phyloP scores from a whole-genome alignment of 1,284 basidiomycete species.

The Trichosporon sp. region DNA sequence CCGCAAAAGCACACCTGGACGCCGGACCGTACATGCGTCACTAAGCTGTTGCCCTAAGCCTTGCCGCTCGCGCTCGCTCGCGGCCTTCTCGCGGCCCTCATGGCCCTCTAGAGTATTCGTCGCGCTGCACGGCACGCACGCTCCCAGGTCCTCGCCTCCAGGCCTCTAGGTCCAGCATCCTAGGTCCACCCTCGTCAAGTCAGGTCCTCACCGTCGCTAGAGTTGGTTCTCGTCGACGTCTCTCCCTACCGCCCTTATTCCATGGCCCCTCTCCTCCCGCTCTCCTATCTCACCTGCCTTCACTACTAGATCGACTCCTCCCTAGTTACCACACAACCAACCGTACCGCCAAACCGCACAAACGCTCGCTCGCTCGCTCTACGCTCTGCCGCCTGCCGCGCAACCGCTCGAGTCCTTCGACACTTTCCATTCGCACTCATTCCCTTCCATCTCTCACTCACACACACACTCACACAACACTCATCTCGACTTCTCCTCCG shows the following conservation, averaged over 20 bases:
- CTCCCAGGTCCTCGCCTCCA: slow-evolving; percentile 1
- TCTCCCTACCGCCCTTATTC: slow-evolving; percentile 9
- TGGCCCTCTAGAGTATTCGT: not conserved
- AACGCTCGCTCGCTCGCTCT: no score
- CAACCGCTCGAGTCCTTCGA: slow-evolving; percentile 7
- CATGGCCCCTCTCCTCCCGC: slow-evolving; percentile 18
- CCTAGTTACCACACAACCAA: slow-evolving; percentile 1
- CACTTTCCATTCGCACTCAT: slow-evolving; percentile 10
- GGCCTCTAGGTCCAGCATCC: not conserved
- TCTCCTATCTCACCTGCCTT: slow-evolving; percentile 12
- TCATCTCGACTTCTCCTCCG: not conserved
- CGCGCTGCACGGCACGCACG: not conserved
- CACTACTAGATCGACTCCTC: not conserved
- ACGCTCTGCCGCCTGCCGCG: not conserved
- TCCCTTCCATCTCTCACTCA: slow-evolving; percentile 5
- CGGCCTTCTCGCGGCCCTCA: not conserved
- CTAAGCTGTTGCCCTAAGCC: not conserved
- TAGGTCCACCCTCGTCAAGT: no score
- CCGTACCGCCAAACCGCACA: not conserved
- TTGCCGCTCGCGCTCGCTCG: not conserved
- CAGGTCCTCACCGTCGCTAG: slow-evolving; percentile 9
- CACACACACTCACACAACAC: not conserved
- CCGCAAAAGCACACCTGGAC: not conserved
- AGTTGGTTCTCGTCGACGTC: slow-evolving; percentile 16
- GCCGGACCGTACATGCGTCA: slow-evolving; percentile 10